phyloP scores from a whole-genome alignment of 768 basidiomycete genomes.

The Amanita exitialis region DNA sequence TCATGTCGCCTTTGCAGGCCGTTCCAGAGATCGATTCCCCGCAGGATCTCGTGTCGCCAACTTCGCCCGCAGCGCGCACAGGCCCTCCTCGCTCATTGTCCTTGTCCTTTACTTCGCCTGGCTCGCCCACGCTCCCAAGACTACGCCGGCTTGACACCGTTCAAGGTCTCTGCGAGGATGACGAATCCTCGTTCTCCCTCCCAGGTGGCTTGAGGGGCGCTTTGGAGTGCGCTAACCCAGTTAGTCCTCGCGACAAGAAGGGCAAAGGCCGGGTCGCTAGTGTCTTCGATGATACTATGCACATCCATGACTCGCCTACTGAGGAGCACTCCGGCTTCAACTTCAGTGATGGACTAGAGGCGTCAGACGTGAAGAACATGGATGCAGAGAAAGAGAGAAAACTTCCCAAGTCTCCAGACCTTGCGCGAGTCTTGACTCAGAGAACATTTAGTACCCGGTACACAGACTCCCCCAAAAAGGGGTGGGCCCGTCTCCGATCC shows the following conservation, averaged over 20 bases:
- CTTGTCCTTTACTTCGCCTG: slow-evolving; percentile 46
- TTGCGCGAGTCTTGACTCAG: slow-evolving; percentile 7
- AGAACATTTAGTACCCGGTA: slow-evolving; percentile 15
- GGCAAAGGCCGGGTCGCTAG: slow-evolving; percentile 43
- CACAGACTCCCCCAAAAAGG: slow-evolving; percentile 18
- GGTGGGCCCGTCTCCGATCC: slow-evolving; percentile 43
- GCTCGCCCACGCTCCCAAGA: slow-evolving; percentile 26
- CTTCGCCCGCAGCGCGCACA: slow-evolving; percentile 56
- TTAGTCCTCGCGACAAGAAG: slow-evolving; percentile 39
- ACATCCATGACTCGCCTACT: slow-evolving; percentile 40
- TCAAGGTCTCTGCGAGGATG: slow-evolving; percentile 22
- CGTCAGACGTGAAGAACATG: not conserved
- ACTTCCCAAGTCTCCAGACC: slow-evolving; percentile 5
- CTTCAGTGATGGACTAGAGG: slow-evolving; percentile 12
- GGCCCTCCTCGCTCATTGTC: slow-evolving; percentile 70
- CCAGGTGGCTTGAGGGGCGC: slow-evolving; percentile 51
- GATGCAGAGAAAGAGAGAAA: not conserved
- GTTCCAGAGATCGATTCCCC: not conserved
- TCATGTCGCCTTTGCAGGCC: not conserved
- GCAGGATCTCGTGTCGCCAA: slow-evolving; percentile 11
- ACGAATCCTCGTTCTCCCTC: slow-evolving; percentile 20
- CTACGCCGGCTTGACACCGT: slow-evolving; percentile 14
- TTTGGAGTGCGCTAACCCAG: slow-evolving; percentile 34
- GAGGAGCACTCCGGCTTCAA: slow-evolving; percentile 33
- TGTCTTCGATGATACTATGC: slow-evolving; percentile 35